Evolutionary conservation across 225 moss, liverwort and hornwort genomes (phyloP), one percentile per base, ranked within the genome.

Genomic region (Neckera pumila): DNA sequence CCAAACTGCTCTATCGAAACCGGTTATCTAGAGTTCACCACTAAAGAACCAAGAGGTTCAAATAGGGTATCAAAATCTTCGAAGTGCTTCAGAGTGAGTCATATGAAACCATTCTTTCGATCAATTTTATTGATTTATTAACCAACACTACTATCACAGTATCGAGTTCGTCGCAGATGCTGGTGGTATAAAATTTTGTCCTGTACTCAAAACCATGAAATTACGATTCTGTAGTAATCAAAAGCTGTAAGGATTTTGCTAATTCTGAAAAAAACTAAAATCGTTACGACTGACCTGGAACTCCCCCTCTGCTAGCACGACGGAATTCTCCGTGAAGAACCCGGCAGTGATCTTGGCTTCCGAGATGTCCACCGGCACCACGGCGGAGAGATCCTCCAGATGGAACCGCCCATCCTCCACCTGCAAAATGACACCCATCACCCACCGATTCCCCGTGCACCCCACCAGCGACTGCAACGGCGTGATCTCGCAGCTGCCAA

Each of bases 261-360:
- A 9, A 20, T 10, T 54, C 12, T 8, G 11, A 23, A 53, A 58
- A 16, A 18, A 54, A 5, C 1, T 12, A 11, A 74, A 47, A 38
- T 58, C 36, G 13, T 51, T 23, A 17, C 2, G 38, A 74, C 87
- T 92, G 19, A 90, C 78, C 86, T 92, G 94, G 26, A 96, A 89
- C 64, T 94, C 93, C n/a, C 99, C 99, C 86, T 99, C 99, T 18
- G 99, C 99, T 20, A 99, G 91, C 62, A 99, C 95, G 13, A 97
- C 88, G 38, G 95, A 96, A 87, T 97, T 99, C 82, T 99, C 99
- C 72, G 99, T 97, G 87, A 99, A 96, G 66, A 99, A 99, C 3
- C 97, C 99, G 54, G 99, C 95, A 28, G 99, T 99, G 49, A 95
- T 93, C 90, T 95, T 97, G 43, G 96, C 96, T 62, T 95, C 92